Evolutionary conservation across 306 rosid genomes (phyloP).

Genomic region (Vicia sativa): DNA sequence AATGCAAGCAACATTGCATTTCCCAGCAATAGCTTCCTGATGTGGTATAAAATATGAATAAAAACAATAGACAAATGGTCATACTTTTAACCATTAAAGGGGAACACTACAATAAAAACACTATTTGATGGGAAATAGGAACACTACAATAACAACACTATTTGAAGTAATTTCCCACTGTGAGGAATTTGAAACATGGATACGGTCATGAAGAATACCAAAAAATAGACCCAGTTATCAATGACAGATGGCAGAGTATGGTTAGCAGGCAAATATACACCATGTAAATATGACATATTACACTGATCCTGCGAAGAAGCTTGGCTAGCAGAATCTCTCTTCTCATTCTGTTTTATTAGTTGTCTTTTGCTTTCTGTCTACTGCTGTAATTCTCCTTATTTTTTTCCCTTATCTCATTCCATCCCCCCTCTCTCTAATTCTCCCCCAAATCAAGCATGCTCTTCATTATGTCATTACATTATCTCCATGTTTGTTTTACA

Average conservation of each 20-base stretch:
- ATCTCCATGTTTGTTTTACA: neutral
- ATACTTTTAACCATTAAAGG: constrained; percentile 1
- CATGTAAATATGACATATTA: neutral
- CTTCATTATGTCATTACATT: neutral
- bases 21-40: constrained; percentile 93
- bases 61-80: neutral
- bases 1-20: constrained; percentile 76
- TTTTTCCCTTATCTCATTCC: neutral
- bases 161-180: neutral
- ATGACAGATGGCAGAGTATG: neutral
- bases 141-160: neutral
- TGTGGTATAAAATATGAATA: constrained; percentile 21
- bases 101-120: neutral
- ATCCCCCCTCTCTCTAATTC: neutral
- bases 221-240: neutral
- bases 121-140: neutral
- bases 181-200: neutral
- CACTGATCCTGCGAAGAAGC: neutral
- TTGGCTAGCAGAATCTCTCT: neutral
- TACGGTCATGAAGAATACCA: neutral
- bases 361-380: neutral
- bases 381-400: neutral
- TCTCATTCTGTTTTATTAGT: neutral
- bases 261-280: neutral
- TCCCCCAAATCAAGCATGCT: neutral